Evolutionary conservation across 2,329 filamentous ascomycete genomes (phyloP), one percentile per base, ranked within the genome.

Genomic region (Aspergillus ibericus): DNA sequence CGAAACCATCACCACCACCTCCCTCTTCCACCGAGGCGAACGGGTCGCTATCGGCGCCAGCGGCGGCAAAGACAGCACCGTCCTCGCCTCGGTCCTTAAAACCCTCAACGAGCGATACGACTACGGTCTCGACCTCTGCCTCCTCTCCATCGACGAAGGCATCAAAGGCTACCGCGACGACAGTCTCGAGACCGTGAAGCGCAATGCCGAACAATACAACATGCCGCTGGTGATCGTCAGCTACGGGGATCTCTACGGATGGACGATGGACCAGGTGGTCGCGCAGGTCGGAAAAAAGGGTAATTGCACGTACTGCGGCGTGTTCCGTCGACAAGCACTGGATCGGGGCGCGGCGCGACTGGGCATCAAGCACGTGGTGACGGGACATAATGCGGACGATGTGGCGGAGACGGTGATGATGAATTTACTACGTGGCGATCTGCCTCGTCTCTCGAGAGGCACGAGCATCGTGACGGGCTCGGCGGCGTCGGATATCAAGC

Each of bases 221-320:
- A 96, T 99, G 89, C 87, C 90, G 0, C 80, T 99, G 50, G 91
- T 92, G 67, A 96, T 99, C 56, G 86, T 99, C 51, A 92, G 93
- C 51, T 99, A 99, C 70, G 89, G 88, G 55, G 90, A 97, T 70
- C 81, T 99, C 9, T 99, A 99, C 73, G 95, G 93, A 8, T 99
- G 95, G 95, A 97, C 93, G 1, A 99, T 99, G 95, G 95, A 99
- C 71, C 92, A 98, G 71, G 95, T 99, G 9, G 96, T 99, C 4
- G 90, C 93, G 69, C 91, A 93, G 49, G 90, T 99, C 52, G 95
- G 95, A 13, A 98, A 97, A 80, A 98, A 97, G 76, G 93, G 93
- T 29, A 99, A 99, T 76, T 99, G 95, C 82, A 99, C 96, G 29
- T 99, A 99, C 71, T 99, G 95, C 70, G 95, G 95, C 13, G 95